phyloP scores from a whole-genome alignment of 2,329 filamentous ascomycete genomes.

The Fusarium marasasianum region DNA sequence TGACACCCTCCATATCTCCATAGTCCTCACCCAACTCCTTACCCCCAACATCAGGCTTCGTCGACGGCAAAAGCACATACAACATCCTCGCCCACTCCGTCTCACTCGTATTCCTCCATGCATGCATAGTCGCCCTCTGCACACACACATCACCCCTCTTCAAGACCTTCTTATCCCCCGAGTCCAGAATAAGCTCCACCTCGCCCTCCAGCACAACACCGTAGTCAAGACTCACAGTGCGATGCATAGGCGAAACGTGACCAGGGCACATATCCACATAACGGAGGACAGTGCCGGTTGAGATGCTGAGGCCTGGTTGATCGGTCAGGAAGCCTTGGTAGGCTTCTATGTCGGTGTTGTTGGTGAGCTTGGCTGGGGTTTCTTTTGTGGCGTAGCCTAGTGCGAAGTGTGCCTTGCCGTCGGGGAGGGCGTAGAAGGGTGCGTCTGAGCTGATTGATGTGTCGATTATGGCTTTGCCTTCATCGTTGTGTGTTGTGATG shows the following conservation, averaged over 20 bases:
- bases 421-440: slow-evolving; percentile 34
- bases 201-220: slow-evolving; percentile 64
- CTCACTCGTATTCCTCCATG: slow-evolving; percentile 59
- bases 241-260: slow-evolving; percentile 46
- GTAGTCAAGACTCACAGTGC: slow-evolving; percentile 64
- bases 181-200: slow-evolving; percentile 62
- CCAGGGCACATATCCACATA: slow-evolving; percentile 59
- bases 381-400: slow-evolving; percentile 41
- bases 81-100: slow-evolving; percentile 58
- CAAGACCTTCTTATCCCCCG: slow-evolving; percentile 57
- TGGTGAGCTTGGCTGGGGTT: slow-evolving; percentile 34
- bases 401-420: slow-evolving; percentile 34
- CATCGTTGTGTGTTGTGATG: slow-evolving; percentile 42
- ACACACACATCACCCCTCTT: slow-evolving; percentile 62
- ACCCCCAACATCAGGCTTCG: slow-evolving; percentile 6
- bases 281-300: slow-evolving; percentile 54
- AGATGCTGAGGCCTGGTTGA: slow-evolving; percentile 44
- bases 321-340: slow-evolving; percentile 32
- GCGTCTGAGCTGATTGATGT: slow-evolving; percentile 27
- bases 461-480: slow-evolving; percentile 37
- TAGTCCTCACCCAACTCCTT: slow-evolving; percentile 48
- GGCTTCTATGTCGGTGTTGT: slow-evolving; percentile 31
- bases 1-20: slow-evolving; percentile 40
- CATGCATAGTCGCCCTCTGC: slow-evolving; percentile 66
- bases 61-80: slow-evolving; percentile 48